phyloP scores from a whole-genome alignment of 768 basidiomycete species.

The Imleria badia region DNA sequence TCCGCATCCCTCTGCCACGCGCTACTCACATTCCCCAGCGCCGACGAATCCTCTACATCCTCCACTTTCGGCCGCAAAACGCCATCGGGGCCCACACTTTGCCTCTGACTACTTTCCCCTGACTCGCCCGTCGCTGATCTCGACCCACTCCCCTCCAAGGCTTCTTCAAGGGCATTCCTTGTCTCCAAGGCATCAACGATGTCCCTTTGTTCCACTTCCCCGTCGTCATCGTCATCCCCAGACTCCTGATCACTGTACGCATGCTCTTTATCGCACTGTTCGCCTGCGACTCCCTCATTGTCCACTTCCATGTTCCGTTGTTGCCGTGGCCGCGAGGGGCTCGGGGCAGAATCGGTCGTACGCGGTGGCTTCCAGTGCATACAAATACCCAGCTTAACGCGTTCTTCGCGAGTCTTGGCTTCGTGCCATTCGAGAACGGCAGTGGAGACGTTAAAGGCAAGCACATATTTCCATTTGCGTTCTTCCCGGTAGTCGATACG shows the following conservation, averaged over 20 bases:
- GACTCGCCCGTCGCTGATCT: slow-evolving; percentile 31
- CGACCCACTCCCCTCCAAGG: slow-evolving; percentile 41
- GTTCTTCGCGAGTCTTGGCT: slow-evolving; percentile 61
- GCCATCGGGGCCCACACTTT: slow-evolving; percentile 26
- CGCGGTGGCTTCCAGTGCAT: slow-evolving; percentile 59
- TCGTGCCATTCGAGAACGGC: slow-evolving; percentile 88
- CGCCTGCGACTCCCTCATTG: slow-evolving; percentile 12
- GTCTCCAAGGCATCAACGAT: slow-evolving; percentile 64
- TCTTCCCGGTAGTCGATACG: slow-evolving; percentile 94
- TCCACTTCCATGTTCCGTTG: slow-evolving; percentile 35
- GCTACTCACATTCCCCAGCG: slow-evolving; percentile 29
- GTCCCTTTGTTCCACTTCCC: slow-evolving; percentile 52
- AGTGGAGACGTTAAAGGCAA: slow-evolving; percentile 80
- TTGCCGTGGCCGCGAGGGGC: slow-evolving; percentile 31
- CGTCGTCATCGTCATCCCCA: slow-evolving; percentile 59
- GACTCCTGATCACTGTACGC: slow-evolving; percentile 40
- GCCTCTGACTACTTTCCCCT: slow-evolving; percentile 37
- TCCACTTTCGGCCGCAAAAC: slow-evolving; percentile 47
- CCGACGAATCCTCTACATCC: slow-evolving; percentile 58
- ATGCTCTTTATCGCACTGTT: slow-evolving; percentile 24
- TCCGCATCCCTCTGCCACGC: slow-evolving; percentile 17
- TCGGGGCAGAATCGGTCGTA: slow-evolving; percentile 22
- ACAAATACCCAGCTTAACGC: slow-evolving; percentile 63
- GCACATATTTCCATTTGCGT: slow-evolving; percentile 83
- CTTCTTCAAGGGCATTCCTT: slow-evolving; percentile 53